Conservation (phyloP, 805 yeast genomes). For the Wickerhamomyces chambardii region DNA sequence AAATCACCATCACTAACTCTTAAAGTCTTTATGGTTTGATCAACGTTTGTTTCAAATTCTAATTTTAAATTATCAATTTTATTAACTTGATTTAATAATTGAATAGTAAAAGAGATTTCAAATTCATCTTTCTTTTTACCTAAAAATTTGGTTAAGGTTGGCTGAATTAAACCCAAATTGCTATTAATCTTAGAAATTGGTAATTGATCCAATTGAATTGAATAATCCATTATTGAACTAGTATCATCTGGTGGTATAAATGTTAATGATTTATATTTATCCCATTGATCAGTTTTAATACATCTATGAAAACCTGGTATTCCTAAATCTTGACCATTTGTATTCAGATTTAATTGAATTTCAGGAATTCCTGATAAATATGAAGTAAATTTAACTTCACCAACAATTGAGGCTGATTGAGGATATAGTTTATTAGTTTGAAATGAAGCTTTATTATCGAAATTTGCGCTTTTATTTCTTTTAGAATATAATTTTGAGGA, state of each 20-base stretch:
- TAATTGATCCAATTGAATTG: constrained; percentile 36
- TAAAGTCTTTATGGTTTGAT: constrained; percentile 38
- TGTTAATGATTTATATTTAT: constrained; percentile 30
- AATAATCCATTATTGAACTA: constrained; percentile 53
- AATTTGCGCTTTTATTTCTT: too few relatives aligned
- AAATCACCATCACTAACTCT: constrained; percentile 77
- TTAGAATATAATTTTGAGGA: constrained; percentile 14
- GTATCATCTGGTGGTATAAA: constrained; percentile 90
- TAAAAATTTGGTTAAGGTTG: constrained; percentile 20
- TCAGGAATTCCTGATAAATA: constrained; percentile 75
- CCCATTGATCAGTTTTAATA: constrained; percentile 48
- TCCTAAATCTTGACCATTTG: constrained; percentile 37
- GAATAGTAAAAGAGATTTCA: constrained; percentile 22
- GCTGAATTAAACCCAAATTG: constrained; percentile 18
- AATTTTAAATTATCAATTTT: constrained; percentile 37
- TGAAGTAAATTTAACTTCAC: constrained; percentile 53
- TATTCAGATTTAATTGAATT: constrained; percentile 45
- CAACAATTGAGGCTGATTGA: constrained; percentile 47
- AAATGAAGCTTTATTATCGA: too few relatives aligned
- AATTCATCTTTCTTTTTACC: constrained; percentile 30
- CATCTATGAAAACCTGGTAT: constrained; percentile 66
- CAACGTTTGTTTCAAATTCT: constrained; percentile 21
- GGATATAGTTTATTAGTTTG: constrained; percentile 25
- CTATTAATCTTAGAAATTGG: constrained; percentile 8
- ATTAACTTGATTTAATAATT: constrained; percentile 33